phyloP scores from a whole-genome alignment of 148 eudicot genomes.

The Oxyria digyna region DNA sequence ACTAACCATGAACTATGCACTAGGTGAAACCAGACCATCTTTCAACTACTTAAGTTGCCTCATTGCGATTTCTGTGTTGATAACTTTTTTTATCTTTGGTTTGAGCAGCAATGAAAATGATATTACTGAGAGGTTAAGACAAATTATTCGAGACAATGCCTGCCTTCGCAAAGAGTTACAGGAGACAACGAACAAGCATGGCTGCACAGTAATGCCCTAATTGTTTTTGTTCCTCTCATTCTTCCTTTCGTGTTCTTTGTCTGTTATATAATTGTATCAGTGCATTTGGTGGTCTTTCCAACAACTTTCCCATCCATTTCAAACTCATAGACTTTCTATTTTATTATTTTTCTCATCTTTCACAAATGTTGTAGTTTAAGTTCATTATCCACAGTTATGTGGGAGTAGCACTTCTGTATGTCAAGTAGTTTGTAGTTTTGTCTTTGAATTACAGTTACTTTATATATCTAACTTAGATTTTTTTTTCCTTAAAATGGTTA shows the following conservation, averaged over 20 bases:
- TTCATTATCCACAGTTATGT: neutral
- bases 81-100: neutral
- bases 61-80: neutral
- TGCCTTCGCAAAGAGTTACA: slow-evolving; percentile 45
- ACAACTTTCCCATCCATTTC: neutral
- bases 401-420: neutral
- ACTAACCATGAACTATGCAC: neutral
- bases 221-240: neutral
- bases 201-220: slow-evolving; percentile 35
- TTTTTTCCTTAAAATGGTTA: neutral
- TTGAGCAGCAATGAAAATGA: slow-evolving; percentile 87
- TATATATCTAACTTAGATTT: neutral
- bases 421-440: neutral
- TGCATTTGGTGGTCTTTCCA: neutral
- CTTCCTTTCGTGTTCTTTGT: neutral
- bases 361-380: neutral
- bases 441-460: neutral
- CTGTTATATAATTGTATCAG: neutral
- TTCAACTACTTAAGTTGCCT: neutral
- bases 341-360: neutral
- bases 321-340: neutral
- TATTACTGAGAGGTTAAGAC: slow-evolving; percentile 59
- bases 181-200: slow-evolving; percentile 27
- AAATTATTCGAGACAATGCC: slow-evolving; percentile 70
- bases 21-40: neutral